These are phyloP conservation scores for Magnaporthales sp. DNA, from an alignment of 2,329 filamentous ascomycete species.

Conservation along the genomic window DNA sequence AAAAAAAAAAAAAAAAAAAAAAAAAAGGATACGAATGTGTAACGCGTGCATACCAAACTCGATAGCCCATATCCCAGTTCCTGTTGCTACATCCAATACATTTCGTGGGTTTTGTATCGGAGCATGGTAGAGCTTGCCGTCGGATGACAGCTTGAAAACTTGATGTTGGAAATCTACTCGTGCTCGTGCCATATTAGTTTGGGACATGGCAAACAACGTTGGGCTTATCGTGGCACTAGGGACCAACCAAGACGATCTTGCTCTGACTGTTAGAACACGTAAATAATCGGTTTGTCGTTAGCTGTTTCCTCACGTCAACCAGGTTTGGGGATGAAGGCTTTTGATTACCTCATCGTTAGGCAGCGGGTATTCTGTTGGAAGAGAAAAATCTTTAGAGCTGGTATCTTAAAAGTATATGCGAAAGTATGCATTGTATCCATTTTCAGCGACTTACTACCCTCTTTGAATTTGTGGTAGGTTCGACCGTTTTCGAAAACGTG, in stretches of 20 bases:
- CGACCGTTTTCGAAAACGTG: slow-evolving; percentile 16
- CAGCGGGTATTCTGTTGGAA: slow-evolving; percentile 13
- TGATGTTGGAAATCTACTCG: slow-evolving; percentile 16
- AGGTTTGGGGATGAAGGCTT: not conserved
- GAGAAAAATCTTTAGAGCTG: not conserved
- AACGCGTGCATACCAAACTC: slow-evolving; percentile 5
- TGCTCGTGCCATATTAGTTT: not conserved
- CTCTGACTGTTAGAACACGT: slow-evolving; percentile 8
- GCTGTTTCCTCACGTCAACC: not conserved
- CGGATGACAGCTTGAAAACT: slow-evolving; percentile 13
- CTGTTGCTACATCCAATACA: slow-evolving; percentile 9
- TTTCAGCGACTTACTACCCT: slow-evolving; percentile 10
- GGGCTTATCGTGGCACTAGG: not conserved
- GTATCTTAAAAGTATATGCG: not conserved
- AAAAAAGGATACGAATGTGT: no score
- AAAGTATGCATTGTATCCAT: not conserved
- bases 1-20: no score
- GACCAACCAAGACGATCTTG: slow-evolving; percentile 14
- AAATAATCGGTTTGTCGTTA: not conserved
- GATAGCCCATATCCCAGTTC: slow-evolving; percentile 10
- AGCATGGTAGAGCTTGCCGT: slow-evolving; percentile 14
- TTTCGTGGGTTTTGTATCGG: slow-evolving; percentile 11
- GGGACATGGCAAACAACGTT: not conserved
- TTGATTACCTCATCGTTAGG: slow-evolving; percentile 16
- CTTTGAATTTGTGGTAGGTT: slow-evolving; percentile 17